phyloP scores from a whole-genome alignment of 805 yeast species.

The Wickerhamiella brachini region DNA sequence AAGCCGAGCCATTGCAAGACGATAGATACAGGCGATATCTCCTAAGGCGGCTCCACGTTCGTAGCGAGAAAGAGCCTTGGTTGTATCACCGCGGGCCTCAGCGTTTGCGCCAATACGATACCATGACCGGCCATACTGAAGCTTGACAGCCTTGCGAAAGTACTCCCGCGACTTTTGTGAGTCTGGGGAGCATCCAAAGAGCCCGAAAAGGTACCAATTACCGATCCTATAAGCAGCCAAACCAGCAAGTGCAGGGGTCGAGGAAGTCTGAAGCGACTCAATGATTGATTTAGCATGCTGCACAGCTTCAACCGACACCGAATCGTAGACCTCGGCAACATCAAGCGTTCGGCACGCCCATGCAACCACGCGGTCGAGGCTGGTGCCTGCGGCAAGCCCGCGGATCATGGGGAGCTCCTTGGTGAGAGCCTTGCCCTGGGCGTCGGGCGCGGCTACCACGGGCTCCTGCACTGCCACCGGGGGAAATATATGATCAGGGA shows the following conservation, averaged over 20 bases:
- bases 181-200: conserved; percentile 16
- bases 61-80: conserved; percentile 22
- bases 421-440: not conserved
- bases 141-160: conserved; percentile 22
- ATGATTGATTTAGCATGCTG: conserved; percentile 17
- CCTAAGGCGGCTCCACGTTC: conserved; percentile 24
- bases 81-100: conserved; percentile 22
- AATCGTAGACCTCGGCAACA: conserved; percentile 21
- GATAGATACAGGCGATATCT: conserved; percentile 28
- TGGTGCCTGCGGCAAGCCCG: not conserved
- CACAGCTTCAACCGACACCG: conserved; percentile 13
- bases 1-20: conserved; percentile 25
- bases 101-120: conserved; percentile 25
- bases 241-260: conserved; percentile 12
- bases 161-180: conserved; percentile 15
- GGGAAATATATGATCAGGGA: conserved; percentile 19
- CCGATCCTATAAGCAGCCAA: conserved; percentile 22
- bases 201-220: conserved; percentile 20
- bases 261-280: conserved; percentile 10
- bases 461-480: conserved; percentile 4
- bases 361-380: conserved; percentile 1
- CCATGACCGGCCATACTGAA: conserved; percentile 24
- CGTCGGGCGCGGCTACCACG: not conserved
- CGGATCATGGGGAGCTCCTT: not conserved
- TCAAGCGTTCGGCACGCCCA: conserved; percentile 24